Evolutionary conservation across 2,329 filamentous ascomycete genomes (phyloP).

Genomic region (Trichoderma gracile): DNA sequence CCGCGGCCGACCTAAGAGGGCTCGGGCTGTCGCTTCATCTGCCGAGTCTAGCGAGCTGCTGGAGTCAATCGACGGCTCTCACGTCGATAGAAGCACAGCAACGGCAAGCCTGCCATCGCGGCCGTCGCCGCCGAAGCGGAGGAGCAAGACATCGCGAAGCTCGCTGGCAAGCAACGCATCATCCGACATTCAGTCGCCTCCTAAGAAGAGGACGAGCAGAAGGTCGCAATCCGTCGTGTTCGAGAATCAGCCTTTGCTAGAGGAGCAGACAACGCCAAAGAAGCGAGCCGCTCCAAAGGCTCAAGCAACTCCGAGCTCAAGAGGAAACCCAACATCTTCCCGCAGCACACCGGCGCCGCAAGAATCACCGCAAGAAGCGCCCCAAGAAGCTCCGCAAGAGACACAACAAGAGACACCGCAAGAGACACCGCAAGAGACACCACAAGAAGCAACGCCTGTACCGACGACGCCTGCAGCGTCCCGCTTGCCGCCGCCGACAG

Average conservation of each 20-base stretch:
- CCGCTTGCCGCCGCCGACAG: background rate
- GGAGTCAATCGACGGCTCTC: slow-evolving; percentile 40
- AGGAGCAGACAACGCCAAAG: slow-evolving; percentile 13
- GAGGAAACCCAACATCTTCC: background rate
- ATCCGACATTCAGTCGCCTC: background rate
- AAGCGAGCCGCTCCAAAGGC: background rate
- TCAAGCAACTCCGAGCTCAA: background rate
- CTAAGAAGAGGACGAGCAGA: background rate
- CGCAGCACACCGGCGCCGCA: background rate
- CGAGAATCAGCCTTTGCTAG: background rate
- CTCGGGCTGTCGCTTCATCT: background rate
- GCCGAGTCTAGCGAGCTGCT: slow-evolving; percentile 41
- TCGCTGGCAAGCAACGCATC: slow-evolving; percentile 37
- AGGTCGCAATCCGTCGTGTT: background rate
- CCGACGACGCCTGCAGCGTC: background rate
- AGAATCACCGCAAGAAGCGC: background rate
- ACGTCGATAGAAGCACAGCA: slow-evolving; percentile 37
- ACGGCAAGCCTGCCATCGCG: slow-evolving; percentile 44
- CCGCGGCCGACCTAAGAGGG: slow-evolving; percentile 18
- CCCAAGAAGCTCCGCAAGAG: background rate
- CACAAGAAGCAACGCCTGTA: slow-evolving; percentile 41
- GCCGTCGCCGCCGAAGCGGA: slow-evolving; percentile 64
- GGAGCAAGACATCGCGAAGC: slow-evolving; percentile 53
- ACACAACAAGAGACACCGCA: slow-evolving; percentile 40
- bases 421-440: background rate